Evolutionary conservation across 805 yeast genomes (phyloP).

Genomic region (Saccharomycopsis selenospora): DNA sequence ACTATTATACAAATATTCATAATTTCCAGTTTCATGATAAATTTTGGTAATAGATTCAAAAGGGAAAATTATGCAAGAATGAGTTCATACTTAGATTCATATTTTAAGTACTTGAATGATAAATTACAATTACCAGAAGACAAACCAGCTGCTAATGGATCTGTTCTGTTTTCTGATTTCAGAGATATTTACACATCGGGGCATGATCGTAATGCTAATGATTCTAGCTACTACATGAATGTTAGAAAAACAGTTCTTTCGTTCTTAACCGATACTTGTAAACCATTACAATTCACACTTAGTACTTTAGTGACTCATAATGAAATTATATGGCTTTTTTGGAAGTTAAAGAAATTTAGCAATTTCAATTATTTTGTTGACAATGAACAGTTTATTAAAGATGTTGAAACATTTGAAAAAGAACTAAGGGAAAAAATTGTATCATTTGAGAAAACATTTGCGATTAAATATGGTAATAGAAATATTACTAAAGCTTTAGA

Average conservation of each 20-base stretch:
- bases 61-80: conserved; percentile 6
- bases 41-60: conserved; percentile 8
- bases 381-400: not conserved
- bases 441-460: conserved; percentile 11
- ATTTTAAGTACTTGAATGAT: not conserved
- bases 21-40: conserved; percentile 13
- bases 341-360: conserved; percentile 14
- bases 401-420: not conserved
- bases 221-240: conserved; percentile 4
- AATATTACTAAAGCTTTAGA: conserved; percentile 14
- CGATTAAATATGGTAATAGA: conserved; percentile 17
- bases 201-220: not conserved
- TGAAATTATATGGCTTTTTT: conserved; percentile 10
- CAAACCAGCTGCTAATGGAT: not conserved
- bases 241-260: not conserved
- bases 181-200: not conserved
- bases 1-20: conserved; percentile 14
- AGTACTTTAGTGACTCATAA: conserved; percentile 3
- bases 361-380: conserved; percentile 5
- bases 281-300: conserved; percentile 10
- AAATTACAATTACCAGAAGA: not conserved
- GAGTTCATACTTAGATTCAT: not conserved
- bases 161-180: not conserved
- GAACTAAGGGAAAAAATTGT: not conserved
- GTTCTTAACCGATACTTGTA: conserved; percentile 2